phyloP scores from a whole-genome alignment of 768 basidiomycete genomes.

The Russula dissimulans region DNA sequence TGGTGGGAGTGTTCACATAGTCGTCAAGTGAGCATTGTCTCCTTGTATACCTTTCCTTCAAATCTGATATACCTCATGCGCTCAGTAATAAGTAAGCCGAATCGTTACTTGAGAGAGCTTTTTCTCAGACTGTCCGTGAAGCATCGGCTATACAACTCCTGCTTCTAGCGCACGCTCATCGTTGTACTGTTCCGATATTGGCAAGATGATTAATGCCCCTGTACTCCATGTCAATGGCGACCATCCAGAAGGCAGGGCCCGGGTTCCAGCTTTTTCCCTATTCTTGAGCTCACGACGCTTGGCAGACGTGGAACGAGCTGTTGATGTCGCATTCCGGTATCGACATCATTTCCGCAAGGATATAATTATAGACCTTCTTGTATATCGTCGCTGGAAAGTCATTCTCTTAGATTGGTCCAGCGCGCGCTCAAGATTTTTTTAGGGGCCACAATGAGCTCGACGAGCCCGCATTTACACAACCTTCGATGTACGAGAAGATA shows the following conservation, averaged over 20 bases:
- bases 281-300: not conserved
- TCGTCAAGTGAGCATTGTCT: slow-evolving; percentile 64
- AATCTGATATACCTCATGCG: slow-evolving; percentile 1
- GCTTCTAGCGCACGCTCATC: slow-evolving; percentile 78
- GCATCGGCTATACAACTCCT: slow-evolving; percentile 89
- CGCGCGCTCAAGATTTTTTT: not conserved
- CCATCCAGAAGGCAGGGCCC: slow-evolving; percentile 60
- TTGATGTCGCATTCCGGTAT: slow-evolving; percentile 85
- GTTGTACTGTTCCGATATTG: slow-evolving; percentile 78
- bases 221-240: slow-evolving; percentile 90
- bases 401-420: not conserved
- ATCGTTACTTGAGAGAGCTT: not conserved
- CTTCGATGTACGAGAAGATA: slow-evolving; percentile 88
- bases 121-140: slow-evolving; percentile 26
- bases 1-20: slow-evolving; percentile 83
- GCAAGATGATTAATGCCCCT: slow-evolving; percentile 86
- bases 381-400: slow-evolving; percentile 72
- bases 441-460: slow-evolving; percentile 89
- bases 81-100: slow-evolving; percentile 26
- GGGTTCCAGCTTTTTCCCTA: not conserved
- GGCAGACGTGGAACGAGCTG: slow-evolving; percentile 71
- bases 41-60: not conserved
- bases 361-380: slow-evolving; percentile 81
- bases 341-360: slow-evolving; percentile 85
- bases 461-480: slow-evolving; percentile 78